These are phyloP conservation scores for Trichosanthes truncata DNA, from an alignment of 306 rosid species.

Conservation along the genomic window DNA sequence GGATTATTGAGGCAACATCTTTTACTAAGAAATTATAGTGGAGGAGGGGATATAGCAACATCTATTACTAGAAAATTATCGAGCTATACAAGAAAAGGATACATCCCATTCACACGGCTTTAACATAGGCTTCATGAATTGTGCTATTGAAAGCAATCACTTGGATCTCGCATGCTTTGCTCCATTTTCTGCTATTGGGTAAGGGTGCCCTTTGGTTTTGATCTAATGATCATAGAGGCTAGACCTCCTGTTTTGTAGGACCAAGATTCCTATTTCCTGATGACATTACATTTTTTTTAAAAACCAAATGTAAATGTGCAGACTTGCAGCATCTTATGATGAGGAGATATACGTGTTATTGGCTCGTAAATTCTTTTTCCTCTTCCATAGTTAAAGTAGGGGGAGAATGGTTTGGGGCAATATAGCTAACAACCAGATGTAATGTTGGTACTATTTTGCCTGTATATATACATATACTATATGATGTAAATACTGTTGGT, in stretches of 20 bases:
- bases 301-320: not conserved
- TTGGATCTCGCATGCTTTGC: not conserved
- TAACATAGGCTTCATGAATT: not conserved
- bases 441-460: not conserved
- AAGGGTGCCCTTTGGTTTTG: not conserved
- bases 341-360: not conserved
- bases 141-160: not conserved
- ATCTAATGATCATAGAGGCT: not conserved
- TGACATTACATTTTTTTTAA: not conserved
- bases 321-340: not conserved
- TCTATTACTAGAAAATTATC: not conserved
- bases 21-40: not conserved
- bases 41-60: not conserved
- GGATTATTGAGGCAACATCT: not conserved
- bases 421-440: not conserved
- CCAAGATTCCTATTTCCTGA: not conserved
- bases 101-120: not conserved
- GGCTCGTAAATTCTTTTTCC: not conserved
- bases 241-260: not conserved
- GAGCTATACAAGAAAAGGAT: not conserved
- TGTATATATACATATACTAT: not conserved
- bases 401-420: not conserved
- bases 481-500: not conserved
- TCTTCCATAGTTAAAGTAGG: not conserved
- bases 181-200: not conserved